Percentiles rank a stretch among this genome's conserved stretches.
Evolutionary conservation across 352 stramenopile genomes (phyloP).

Genomic region (Globisporangium barbulae): DNA sequence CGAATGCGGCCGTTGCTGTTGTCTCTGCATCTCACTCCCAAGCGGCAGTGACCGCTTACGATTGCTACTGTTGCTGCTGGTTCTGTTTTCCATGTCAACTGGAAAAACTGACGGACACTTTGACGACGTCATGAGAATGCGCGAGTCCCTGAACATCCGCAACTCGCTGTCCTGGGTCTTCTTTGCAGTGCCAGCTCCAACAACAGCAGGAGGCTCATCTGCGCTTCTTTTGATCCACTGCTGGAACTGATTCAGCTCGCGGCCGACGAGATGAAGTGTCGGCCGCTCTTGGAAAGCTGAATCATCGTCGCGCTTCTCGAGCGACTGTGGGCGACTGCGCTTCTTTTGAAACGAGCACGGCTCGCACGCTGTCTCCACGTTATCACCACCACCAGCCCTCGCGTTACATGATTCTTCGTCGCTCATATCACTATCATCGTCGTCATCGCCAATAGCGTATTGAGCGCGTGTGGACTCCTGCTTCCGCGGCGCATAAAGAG

Average conservation of each 20-base stretch:
- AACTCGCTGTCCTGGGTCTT: slow-evolving; percentile 35
- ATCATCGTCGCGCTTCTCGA: neutral
- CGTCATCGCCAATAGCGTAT: neutral
- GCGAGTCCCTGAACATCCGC: slow-evolving; percentile 44
- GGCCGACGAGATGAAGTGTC: slow-evolving; percentile 3
- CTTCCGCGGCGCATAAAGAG: slow-evolving; percentile 6
- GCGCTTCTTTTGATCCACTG: slow-evolving; percentile 42
- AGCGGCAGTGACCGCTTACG: neutral
- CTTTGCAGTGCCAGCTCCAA: slow-evolving; percentile 43
- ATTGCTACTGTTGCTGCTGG: neutral
- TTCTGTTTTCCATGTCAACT: neutral
- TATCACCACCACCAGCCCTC: neutral
- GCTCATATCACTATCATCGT: neutral
- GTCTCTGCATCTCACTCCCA: neutral
- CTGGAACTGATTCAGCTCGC: slow-evolving; percentile 31
- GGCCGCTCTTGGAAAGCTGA: neutral
- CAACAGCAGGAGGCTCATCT: slow-evolving; percentile 30
- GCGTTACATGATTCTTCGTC: neutral
- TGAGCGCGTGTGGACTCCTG: neutral
- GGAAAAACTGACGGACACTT: slow-evolving; percentile 17
- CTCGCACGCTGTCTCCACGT: neutral
- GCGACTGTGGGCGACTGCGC: neutral
- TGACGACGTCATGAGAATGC: slow-evolving; percentile 4
- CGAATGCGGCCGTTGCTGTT: neutral
- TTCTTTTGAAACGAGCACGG: neutral